Evolutionary conservation across 108 stramenopile species (phyloP).

Genomic region (Cyclotella distinguenda): DNA sequence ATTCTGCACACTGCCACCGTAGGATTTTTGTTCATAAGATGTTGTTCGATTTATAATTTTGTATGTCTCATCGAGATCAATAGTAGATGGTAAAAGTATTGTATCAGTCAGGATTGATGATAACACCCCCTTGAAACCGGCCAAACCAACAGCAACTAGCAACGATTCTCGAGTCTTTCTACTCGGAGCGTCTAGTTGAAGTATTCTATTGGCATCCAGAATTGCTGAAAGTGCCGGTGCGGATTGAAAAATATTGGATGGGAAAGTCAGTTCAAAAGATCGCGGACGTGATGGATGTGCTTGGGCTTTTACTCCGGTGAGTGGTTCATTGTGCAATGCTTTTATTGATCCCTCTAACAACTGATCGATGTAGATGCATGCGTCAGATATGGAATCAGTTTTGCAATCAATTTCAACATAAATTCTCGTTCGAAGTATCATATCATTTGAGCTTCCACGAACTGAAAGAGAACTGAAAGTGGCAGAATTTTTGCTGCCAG

Average conservation of each 20-base stretch:
- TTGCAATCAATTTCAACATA: slow-evolving; percentile 1
- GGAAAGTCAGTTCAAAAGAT: slow-evolving; percentile 31
- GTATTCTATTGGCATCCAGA: slow-evolving; percentile 16
- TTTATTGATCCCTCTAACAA: slow-evolving; percentile 17
- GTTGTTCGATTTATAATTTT: too few relatives aligned
- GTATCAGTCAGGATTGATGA: slow-evolving; percentile 45
- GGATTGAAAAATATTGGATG: slow-evolving; percentile 7
- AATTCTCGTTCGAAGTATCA: slow-evolving; percentile 35
- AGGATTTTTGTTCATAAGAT: too few relatives aligned
- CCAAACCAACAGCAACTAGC: slow-evolving; percentile 67
- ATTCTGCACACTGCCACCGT: background rate
- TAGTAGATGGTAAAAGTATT: slow-evolving; percentile 26
- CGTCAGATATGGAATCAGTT: slow-evolving; percentile 14
- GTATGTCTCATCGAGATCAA: background rate
- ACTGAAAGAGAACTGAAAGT: slow-evolving; percentile 56
- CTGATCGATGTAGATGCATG: slow-evolving; percentile 20
- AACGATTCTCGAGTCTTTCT: slow-evolving; percentile 69
- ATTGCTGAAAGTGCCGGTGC: slow-evolving; percentile 11
- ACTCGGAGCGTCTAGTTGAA: slow-evolving; percentile 60
- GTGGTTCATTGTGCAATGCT: slow-evolving; percentile 20
- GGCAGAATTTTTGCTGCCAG: slow-evolving; percentile 22
- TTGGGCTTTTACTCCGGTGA: slow-evolving; percentile 13
- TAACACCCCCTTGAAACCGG: slow-evolving; percentile 55
- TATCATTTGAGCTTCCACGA: slow-evolving; percentile 36
- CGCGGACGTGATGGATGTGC: slow-evolving; percentile 40